Evolutionary conservation across 169 alveolate species (phyloP).

Genomic region (Besnoitia besnoiti): DNA sequence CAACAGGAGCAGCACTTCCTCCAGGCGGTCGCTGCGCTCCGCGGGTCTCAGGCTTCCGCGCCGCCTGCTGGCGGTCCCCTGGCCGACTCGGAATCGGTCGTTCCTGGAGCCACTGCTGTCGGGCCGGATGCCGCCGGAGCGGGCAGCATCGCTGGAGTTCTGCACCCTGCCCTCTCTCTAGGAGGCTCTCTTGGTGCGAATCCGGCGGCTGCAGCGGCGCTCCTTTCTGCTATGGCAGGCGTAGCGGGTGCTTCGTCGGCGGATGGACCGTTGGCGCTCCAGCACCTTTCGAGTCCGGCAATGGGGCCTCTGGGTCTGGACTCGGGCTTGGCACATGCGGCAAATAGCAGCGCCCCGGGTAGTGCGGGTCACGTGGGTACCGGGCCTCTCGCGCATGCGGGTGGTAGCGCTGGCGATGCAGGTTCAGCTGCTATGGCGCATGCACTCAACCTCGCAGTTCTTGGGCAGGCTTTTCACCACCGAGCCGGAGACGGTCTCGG

Average conservation of each 20-base stretch:
- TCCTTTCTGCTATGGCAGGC: constrained; percentile 32
- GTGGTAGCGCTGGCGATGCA: background rate
- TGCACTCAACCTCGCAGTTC: constrained; percentile 10
- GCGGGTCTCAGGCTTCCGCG: background rate
- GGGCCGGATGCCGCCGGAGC: too few relatives aligned
- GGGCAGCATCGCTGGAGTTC: background rate
- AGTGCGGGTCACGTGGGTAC: background rate
- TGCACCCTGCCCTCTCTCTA: constrained; percentile 15
- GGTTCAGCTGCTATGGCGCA: background rate
- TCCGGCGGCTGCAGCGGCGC: constrained; percentile 18
- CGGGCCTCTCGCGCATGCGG: background rate
- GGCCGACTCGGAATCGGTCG: background rate
- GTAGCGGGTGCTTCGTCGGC: background rate
- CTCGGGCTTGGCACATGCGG: background rate
- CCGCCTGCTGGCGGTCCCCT: background rate
- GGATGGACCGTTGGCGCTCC: background rate
- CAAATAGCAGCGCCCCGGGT: background rate
- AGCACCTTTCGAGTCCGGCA: background rate
- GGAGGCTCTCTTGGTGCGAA: background rate
- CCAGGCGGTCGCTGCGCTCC: background rate
- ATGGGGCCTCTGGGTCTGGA: constrained; percentile 1
- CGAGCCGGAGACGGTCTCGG: background rate
- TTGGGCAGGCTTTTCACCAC: constrained; percentile 2
- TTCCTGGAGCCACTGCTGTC: background rate
- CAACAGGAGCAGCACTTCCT: constrained; percentile 24